Conservation (phyloP, 129 eudicot genomes). For the Lonicera japonica region DNA sequence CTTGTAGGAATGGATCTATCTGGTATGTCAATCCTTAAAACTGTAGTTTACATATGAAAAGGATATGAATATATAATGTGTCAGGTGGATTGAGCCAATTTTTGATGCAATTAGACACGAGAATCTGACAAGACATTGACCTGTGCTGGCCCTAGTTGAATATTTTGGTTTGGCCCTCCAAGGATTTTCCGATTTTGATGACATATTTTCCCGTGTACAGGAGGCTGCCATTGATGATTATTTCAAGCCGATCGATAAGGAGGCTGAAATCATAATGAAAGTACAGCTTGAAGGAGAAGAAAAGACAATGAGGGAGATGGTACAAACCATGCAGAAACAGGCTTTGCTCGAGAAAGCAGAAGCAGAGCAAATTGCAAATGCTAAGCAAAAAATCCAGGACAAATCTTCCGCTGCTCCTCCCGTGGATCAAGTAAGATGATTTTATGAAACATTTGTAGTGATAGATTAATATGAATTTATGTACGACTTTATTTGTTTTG, state of each 20-base stretch:
- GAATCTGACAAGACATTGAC: too few species aligned
- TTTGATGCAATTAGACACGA: too few species aligned
- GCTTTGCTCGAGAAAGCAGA: slow-evolving; percentile 57
- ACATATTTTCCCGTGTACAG: slow-evolving; percentile 29
- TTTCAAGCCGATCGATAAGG: slow-evolving; percentile 79
- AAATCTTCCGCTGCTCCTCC: slow-evolving; percentile 4
- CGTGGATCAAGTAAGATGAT: slow-evolving; percentile 23
- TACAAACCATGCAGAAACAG: slow-evolving; percentile 57
- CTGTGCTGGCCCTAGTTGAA: too few species aligned
- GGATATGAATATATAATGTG: too few species aligned
- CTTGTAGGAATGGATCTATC: too few species aligned
- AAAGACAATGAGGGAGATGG: slow-evolving; percentile 59
- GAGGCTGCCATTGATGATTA: slow-evolving; percentile 69
- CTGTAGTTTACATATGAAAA: too few species aligned
- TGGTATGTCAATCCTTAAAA: too few species aligned
- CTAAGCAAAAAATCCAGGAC: slow-evolving; percentile 25
- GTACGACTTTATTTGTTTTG: background rate
- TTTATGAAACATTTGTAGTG: background rate
- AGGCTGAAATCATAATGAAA: slow-evolving; percentile 62
- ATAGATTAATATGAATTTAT: background rate
- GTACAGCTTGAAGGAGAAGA: slow-evolving; percentile 79
- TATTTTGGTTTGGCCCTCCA: too few species aligned
- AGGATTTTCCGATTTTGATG: background rate
- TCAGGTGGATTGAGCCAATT: too few species aligned
- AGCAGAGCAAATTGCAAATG: slow-evolving; percentile 31